A percentile compares a stretch with the other conserved stretches of the same genome.
These are phyloP conservation scores for Sugiyamaella valdiviana DNA, from an alignment of 805 yeast genomes.

Conservation along the genomic window DNA sequence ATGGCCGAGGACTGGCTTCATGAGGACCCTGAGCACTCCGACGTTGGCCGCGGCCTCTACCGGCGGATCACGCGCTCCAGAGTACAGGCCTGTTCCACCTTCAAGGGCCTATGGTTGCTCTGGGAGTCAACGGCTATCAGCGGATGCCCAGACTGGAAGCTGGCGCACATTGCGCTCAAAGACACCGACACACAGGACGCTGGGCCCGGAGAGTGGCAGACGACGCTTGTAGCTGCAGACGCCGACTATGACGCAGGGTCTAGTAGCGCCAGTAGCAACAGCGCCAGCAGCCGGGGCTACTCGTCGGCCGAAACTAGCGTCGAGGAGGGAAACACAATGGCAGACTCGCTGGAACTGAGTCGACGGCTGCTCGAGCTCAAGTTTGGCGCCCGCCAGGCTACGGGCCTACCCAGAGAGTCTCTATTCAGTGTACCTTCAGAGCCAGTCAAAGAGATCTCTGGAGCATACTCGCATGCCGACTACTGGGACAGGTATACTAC, in stretches of 20 bases:
- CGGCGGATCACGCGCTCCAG: conserved; percentile 14
- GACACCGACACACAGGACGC: conserved; percentile 21
- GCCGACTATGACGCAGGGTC: conserved; percentile 6
- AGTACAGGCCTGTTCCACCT: conserved; percentile 15
- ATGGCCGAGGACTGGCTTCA: conserved; percentile 1
- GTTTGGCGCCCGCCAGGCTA: too few relatives aligned
- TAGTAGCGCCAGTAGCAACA: too few relatives aligned
- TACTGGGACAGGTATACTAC: too few relatives aligned
- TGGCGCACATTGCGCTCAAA: conserved; percentile 15
- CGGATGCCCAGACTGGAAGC: conserved; percentile 13
- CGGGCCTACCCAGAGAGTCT: too few relatives aligned
- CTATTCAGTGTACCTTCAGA: too few relatives aligned
- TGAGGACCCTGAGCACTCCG: background rate
- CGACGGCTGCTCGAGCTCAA: too few relatives aligned
- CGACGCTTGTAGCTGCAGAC: conserved; percentile 17
- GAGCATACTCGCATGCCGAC: too few relatives aligned
- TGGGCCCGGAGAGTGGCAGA: conserved; percentile 22
- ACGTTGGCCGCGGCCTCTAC: conserved; percentile 3
- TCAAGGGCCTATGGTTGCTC: conserved; percentile 16
- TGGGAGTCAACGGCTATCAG: conserved; percentile 22
- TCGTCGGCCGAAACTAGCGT: too few relatives aligned
- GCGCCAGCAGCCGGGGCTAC: too few relatives aligned
- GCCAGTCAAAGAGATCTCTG: too few relatives aligned
- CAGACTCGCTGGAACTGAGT: too few relatives aligned
- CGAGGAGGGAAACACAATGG: too few relatives aligned